Evolutionary conservation across 768 basidiomycete species (phyloP).

Genomic region (Lepiota subincarnata): DNA sequence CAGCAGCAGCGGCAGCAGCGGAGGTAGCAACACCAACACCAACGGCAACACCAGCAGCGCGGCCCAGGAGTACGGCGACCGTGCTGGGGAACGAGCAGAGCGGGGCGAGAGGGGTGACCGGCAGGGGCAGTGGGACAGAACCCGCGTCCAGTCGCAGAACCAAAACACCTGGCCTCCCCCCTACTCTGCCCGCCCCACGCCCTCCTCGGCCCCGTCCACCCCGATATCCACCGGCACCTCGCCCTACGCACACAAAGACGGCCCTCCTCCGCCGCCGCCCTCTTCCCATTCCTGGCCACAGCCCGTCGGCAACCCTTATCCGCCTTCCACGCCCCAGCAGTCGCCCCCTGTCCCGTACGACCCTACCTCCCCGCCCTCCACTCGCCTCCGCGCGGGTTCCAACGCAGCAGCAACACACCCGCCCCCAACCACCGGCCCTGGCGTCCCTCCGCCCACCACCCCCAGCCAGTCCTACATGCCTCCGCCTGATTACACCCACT

Average conservation of each 20-base stretch:
- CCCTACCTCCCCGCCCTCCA: not conserved
- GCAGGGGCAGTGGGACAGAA: constrained; percentile 8
- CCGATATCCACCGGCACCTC: constrained; percentile 10
- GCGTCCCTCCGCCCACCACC: constrained; percentile 1
- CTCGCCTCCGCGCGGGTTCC: constrained; percentile 3
- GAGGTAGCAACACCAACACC: too few relatives aligned
- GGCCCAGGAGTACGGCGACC: constrained; percentile 1
- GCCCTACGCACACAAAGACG: constrained; percentile 8
- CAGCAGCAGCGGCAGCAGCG: not conserved
- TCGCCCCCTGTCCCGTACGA: constrained; percentile 4
- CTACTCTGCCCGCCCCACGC: not conserved
- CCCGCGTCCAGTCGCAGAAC: constrained; percentile 10
- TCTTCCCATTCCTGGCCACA: constrained; percentile 1
- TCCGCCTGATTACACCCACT: constrained; percentile 1
- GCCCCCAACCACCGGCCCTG: constrained; percentile 8
- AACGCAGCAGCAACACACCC: constrained; percentile 1
- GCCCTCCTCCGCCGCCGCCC: not conserved
- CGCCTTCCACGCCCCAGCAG: not conserved
- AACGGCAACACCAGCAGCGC: not conserved
- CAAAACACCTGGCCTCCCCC: constrained; percentile 9
- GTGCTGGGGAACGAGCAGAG: constrained; percentile 9
- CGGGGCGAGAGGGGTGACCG: constrained; percentile 2
- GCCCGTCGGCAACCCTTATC: constrained; percentile 8
- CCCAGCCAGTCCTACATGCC: constrained; percentile 7
- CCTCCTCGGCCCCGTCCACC: constrained; percentile 4